These are phyloP conservation scores for Boletus huronensis DNA, from an alignment of 768 basidiomycete genomes.

Conservation along the genomic window DNA sequence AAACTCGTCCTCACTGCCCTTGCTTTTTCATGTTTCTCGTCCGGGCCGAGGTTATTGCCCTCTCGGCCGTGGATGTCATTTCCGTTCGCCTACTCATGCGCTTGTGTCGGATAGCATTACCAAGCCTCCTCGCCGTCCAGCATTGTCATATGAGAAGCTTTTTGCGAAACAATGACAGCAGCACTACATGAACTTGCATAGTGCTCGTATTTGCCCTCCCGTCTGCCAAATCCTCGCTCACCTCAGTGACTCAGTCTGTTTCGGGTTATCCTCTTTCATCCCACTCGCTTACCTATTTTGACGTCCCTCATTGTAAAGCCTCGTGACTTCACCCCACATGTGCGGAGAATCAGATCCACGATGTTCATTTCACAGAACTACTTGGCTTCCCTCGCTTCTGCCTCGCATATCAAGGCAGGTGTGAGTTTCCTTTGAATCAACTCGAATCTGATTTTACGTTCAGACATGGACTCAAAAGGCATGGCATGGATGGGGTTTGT, in stretches of 20 bases:
- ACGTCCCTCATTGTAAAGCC: slow-evolving; percentile 12
- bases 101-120: slow-evolving; percentile 6
- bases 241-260: neutral
- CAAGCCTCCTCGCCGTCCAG: neutral
- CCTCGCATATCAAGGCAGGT: slow-evolving; percentile 27
- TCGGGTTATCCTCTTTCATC: slow-evolving; percentile 1
- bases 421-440: slow-evolving; percentile 8
- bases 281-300: slow-evolving; percentile 14
- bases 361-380: slow-evolving; percentile 20
- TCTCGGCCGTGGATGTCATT: slow-evolving; percentile 11
- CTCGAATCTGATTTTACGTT: slow-evolving; percentile 19
- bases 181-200: slow-evolving; percentile 5
- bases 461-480: neutral
- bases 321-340: slow-evolving; percentile 28
- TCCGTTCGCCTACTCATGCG: slow-evolving; percentile 11
- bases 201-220: neutral
- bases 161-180: slow-evolving; percentile 7
- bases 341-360: slow-evolving; percentile 28
- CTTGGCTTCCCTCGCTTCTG: slow-evolving; percentile 17
- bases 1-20: neutral
- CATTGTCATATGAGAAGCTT: neutral
- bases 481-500: slow-evolving; percentile 19
- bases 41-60: slow-evolving; percentile 1
- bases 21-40: neutral
- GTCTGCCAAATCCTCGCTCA: slow-evolving; percentile 10